Base-by-base conservation (phyloP, 2,329 filamentous ascomycete species). In the Cryphonectria japonica region DNA sequence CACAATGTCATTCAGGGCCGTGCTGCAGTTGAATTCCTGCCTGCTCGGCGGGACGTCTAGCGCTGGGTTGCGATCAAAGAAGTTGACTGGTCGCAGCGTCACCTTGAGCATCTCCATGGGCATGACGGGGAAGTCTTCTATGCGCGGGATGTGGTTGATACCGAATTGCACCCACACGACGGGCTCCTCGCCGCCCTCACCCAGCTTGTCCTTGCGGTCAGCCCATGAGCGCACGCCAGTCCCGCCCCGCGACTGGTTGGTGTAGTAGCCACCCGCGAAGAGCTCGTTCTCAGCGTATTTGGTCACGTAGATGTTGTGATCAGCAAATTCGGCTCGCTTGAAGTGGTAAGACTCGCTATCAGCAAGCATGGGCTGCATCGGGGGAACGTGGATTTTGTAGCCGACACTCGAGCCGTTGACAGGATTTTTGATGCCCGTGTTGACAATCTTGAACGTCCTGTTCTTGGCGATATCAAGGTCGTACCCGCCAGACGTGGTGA, bases 71-170 rank as follows among this genome's bases (percentile, higher is more conserved):
- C 79, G 81, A 4, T 82, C 80, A 73, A 87, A 87, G 74, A 87
- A 87, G 72, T 87, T 86, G 4, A 82, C 83, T 0, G 86, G 85
- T 74, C 85, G 83, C 52, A 88, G 76, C 62, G 79, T 78, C 1
- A 88, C 83, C 74, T 82, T 82, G 22, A 86, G 77, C 19, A 81
- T 85, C 78, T 92, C 89, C 75, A 85, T 86, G 0, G 89, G 89
- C 90, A 92, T 92, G 57, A 92, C 87, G 0, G 89, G 89, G 79
- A 91, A 92, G 76, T 92, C 89, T 76, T 91, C 89, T 34, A 88
- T 83, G 7, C 89, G 82, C 0, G 89, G 88, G 37, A 90, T 84
- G 74, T 90, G 88, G 69, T 89, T 89, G 69, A 90, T 85, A 41
- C 87, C 80, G 71, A 82, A 82, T 70, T 86, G 83, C 0, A 87